phyloP scores from a whole-genome alignment of 2,329 filamentous ascomycete species.

The Alternaria solani region DNA sequence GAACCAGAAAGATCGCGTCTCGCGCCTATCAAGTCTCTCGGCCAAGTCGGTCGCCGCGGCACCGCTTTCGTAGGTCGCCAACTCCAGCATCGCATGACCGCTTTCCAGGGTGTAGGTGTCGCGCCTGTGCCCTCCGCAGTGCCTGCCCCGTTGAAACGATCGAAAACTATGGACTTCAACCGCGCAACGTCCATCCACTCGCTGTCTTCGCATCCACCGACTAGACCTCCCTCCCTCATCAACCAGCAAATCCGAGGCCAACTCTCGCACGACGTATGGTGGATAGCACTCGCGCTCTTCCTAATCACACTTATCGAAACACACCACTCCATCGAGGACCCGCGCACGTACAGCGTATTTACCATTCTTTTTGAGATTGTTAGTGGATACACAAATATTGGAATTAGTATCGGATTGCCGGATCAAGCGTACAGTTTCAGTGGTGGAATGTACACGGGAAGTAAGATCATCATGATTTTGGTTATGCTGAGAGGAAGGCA shows the following conservation, averaged over 20 bases:
- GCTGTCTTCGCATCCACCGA: slow-evolving; percentile 21
- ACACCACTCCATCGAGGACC: slow-evolving; percentile 31
- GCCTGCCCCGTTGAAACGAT: slow-evolving; percentile 15
- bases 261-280: slow-evolving; percentile 35
- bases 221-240: slow-evolving; percentile 27
- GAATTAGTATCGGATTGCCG: slow-evolving; percentile 30
- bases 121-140: slow-evolving; percentile 17
- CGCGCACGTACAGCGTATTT: slow-evolving; percentile 31
- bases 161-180: slow-evolving; percentile 27
- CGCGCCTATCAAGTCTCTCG: slow-evolving; percentile 14
- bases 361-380: slow-evolving; percentile 34
- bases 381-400: slow-evolving; percentile 32
- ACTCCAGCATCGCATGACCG: slow-evolving; percentile 31
- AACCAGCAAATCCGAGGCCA: slow-evolving; percentile 34
- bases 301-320: slow-evolving; percentile 35
- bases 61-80: slow-evolving; percentile 32
- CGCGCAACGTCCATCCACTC: slow-evolving; percentile 30
- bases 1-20: slow-evolving; percentile 14
- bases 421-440: slow-evolving; percentile 33
- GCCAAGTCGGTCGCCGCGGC: slow-evolving; percentile 23
- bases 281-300: slow-evolving; percentile 32
- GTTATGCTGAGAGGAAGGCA: slow-evolving; percentile 31
- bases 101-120: slow-evolving; percentile 34
- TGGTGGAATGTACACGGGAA: slow-evolving; percentile 32
- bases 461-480: slow-evolving; percentile 32